These are phyloP conservation scores for Daedaleopsis sinensis DNA, from an alignment of 768 basidiomycete species.

Conservation along the genomic window DNA sequence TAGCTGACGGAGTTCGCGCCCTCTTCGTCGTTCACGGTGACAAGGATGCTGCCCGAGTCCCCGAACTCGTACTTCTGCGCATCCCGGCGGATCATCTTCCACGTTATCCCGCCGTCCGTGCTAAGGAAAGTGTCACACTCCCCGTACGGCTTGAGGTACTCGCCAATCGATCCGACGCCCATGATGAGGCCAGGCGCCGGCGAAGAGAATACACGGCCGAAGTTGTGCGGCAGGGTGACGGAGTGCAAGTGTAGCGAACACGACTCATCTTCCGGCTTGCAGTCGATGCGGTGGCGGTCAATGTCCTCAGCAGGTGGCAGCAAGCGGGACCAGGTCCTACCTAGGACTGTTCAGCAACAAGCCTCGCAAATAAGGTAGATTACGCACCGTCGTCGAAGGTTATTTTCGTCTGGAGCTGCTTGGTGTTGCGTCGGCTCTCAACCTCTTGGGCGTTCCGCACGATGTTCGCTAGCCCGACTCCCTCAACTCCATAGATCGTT, in stretches of 20 bases:
- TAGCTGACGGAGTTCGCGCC: conserved; percentile 69
- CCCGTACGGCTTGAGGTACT: conserved; percentile 67
- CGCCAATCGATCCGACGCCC: conserved; percentile 93
- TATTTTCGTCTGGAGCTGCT: conserved; percentile 75
- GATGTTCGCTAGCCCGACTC: conserved; percentile 89
- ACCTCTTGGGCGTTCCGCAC: conserved; percentile 86
- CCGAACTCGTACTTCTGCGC: conserved; percentile 98
- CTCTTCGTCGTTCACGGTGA: conserved; percentile 87
- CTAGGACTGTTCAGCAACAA: conserved; percentile 21
- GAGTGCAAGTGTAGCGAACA: conserved; percentile 94
- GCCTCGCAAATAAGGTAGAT: conserved; percentile 10
- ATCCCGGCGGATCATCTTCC: conserved; percentile 74
- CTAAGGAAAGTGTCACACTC: conserved; percentile 95
- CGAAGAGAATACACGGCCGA: conserved; percentile 92
- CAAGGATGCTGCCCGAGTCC: conserved; percentile 79
- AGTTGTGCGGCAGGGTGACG: conserved; percentile 91
- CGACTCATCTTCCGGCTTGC: conserved; percentile 57
- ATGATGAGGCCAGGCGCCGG: conserved; percentile 94
- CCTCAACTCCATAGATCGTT: conserved; percentile 81
- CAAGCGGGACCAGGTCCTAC: conserved; percentile 79
- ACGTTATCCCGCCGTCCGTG: conserved; percentile 84
- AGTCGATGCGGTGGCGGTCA: conserved; percentile 63
- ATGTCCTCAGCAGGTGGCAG: conserved; percentile 57
- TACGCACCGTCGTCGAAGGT: conserved; percentile 85
- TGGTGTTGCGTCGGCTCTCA: conserved; percentile 66